Conservation (phyloP, 2,329 filamentous ascomycete species). For the Calcarisporium arbuscula region DNA sequence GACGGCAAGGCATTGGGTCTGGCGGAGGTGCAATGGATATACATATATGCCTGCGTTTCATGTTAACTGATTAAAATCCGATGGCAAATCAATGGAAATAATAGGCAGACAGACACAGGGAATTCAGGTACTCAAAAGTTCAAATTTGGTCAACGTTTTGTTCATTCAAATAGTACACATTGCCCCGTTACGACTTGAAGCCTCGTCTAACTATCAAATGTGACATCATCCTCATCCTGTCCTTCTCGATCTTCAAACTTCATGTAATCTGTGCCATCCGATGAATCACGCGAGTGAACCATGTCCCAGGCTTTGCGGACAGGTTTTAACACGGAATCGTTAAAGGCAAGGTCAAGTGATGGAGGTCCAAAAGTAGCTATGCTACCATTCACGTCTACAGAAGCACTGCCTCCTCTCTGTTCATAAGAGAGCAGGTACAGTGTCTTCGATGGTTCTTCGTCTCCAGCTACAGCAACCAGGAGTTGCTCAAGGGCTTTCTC, state of each 20-base stretch:
- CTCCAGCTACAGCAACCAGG: conserved; percentile 23
- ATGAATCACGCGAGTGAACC: conserved; percentile 48
- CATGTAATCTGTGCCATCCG: conserved; percentile 59
- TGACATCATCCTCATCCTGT: conserved; percentile 49
- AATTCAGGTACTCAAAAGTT: no score
- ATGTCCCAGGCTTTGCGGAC: conserved; percentile 66
- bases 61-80: no score
- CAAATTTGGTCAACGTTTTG: no score
- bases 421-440: conserved; percentile 53
- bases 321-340: conserved; percentile 60
- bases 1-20: no score
- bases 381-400: conserved; percentile 28
- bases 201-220: conserved; percentile 33
- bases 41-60: no score
- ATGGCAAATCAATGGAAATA: no score
- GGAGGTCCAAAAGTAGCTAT: conserved; percentile 52
- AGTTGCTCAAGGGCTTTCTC: conserved; percentile 36
- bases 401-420: conserved; percentile 30
- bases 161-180: no score
- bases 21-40: no score
- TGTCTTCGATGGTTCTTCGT: conserved; percentile 20
- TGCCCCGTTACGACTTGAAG: no score
- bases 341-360: conserved; percentile 63
- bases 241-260: conserved; percentile 70
- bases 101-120: no score